These are phyloP conservation scores for Nicotiana undulata DNA, from an alignment of 257 asterid species.

Conservation along the genomic window DNA sequence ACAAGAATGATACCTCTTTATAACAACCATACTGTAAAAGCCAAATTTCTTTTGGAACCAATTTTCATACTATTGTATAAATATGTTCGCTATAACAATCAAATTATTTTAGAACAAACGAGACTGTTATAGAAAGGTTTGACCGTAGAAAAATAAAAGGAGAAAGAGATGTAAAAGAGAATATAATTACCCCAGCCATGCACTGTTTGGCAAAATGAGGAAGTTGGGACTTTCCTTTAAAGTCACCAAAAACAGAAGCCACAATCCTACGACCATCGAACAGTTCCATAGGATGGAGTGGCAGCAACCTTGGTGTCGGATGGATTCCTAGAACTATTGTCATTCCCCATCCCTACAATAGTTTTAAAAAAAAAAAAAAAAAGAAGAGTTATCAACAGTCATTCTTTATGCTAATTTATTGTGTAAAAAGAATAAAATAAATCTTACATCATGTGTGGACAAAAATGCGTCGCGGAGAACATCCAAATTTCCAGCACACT, in stretches of 20 bases:
- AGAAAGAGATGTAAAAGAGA: not conserved
- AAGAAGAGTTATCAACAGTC: too few relatives aligned
- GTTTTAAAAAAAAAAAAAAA: not conserved
- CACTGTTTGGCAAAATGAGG: slow-evolving; percentile 60
- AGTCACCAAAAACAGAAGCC: slow-evolving; percentile 75
- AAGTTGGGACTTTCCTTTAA: slow-evolving; percentile 79
- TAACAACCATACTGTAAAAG: too few relatives aligned
- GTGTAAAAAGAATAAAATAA: not conserved
- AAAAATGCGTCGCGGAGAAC: slow-evolving; percentile 86
- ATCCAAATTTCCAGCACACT: slow-evolving; percentile 76
- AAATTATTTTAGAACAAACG: too few relatives aligned
- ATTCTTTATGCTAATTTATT: not conserved
- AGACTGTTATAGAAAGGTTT: too few relatives aligned
- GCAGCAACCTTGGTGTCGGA: slow-evolving; percentile 59
- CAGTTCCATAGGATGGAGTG: slow-evolving; percentile 89
- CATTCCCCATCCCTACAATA: slow-evolving; percentile 83
- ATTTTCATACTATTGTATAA: too few relatives aligned
- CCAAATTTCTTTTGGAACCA: too few relatives aligned
- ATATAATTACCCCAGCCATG: slow-evolving; percentile 51
- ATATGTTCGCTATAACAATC: too few relatives aligned
- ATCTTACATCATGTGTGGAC: slow-evolving; percentile 73
- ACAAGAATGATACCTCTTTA: not conserved
- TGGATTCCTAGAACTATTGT: slow-evolving; percentile 72
- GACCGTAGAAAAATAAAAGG: too few relatives aligned
- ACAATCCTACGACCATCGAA: slow-evolving; percentile 81